Conservation (phyloP, 2,329 filamentous ascomycete species). For the Fusarium metavorans region DNA sequence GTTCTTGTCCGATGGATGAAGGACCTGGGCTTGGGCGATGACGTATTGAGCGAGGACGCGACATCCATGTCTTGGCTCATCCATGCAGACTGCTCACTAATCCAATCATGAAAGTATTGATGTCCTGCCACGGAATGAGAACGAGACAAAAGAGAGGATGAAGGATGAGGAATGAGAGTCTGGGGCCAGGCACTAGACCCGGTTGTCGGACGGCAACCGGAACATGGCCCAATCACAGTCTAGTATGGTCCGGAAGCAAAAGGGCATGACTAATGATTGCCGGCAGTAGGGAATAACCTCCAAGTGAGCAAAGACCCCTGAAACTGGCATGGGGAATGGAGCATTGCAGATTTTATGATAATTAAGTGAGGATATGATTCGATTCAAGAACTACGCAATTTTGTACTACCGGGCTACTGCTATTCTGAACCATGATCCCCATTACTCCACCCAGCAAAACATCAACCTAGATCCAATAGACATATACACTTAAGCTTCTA, state of each 20-base stretch:
- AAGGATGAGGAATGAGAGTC: not conserved
- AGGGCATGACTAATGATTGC: not conserved
- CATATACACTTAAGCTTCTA: not conserved
- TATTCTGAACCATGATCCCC: not conserved
- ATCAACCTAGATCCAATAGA: not conserved
- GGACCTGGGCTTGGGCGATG: not conserved
- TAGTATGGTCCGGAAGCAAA: not conserved
- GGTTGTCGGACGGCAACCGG: not conserved
- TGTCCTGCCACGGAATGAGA: not conserved
- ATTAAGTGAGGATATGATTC: not conserved
- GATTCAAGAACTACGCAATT: not conserved
- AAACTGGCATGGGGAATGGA: not conserved
- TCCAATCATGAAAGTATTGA: not conserved
- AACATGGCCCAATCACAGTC: not conserved
- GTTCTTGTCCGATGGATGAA: not conserved
- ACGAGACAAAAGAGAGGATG: not conserved
- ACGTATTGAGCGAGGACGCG: not conserved
- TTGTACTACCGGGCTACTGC: not conserved
- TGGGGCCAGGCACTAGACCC: not conserved
- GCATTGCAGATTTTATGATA: not conserved
- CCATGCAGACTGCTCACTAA: not conserved
- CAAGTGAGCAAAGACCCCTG: not conserved
- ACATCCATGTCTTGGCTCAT: not conserved
- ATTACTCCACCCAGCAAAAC: not conserved
- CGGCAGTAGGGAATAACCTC: not conserved